Base-by-base conservation (phyloP, 352 stramenopile genomes). In the Discostella stelligera region DNA sequence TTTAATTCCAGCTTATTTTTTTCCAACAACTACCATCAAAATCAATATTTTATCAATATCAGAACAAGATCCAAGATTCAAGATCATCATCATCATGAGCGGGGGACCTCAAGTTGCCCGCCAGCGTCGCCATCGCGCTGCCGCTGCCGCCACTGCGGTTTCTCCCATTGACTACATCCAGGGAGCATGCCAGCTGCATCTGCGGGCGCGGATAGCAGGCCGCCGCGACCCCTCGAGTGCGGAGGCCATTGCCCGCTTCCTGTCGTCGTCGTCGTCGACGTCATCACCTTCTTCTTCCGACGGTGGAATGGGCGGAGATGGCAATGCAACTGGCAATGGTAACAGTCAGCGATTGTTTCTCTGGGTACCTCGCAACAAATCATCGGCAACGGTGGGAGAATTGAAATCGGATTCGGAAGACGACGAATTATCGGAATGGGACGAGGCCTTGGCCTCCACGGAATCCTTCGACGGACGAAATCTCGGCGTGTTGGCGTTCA, bases 111-210 rank as follows among this genome's bases (percentile, higher is more conserved):
- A n/a, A n/a, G n/a, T n/a, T n/a, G n/a, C n/a, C n/a, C n/a, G 9
- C 4, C 32, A 9, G 37, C 37, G 7, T 44, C 37, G 37, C 11
- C 37, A 44, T 44, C 37, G 37, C 13, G 1, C 7, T 44, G 37
- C 37, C 37, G 37, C 11, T 10, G 37, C 37, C 7, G 7, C 37
- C 5, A 8, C 11, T 10, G 37, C 37, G 1, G 2, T 14, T 21
- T 80, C 62, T 23, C 79, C 79, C 8, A 4, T 67, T 0, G 79
- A 86, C 8, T 87, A 87, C 63, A 79, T 83, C 65, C 76, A 76
- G 13, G 25, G 44, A 9, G 27, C 75, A 46, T 80, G 68, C 46
- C 62, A 77, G 14, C 77, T 87, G n/a, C 80, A 87, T 41, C 66
- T 87, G 2, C 49, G 70, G 16, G 66, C 77, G 20, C 18, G 49